phyloP scores from a whole-genome alignment of 2,329 filamentous ascomycete genomes.

The Stachybotrys elegans region DNA sequence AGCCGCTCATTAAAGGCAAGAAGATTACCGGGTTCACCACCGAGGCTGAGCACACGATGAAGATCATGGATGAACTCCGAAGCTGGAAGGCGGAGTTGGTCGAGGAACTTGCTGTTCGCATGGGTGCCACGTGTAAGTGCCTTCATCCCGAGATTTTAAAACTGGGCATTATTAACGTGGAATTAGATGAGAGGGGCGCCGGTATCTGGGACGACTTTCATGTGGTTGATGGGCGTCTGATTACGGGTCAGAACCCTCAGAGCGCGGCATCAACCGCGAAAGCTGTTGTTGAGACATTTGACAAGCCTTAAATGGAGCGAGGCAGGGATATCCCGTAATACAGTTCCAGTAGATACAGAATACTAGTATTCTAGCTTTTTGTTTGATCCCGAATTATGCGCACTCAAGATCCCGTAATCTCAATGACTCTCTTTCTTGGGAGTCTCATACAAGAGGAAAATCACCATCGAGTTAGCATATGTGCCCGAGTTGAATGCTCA shows the following conservation, averaged over 20 bases:
- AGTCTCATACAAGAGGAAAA: no score
- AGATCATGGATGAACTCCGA: constrained; percentile 23
- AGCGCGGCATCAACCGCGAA: constrained; percentile 32
- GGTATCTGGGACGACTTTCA: constrained; percentile 24
- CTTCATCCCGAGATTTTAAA: no score
- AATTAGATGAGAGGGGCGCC: constrained; percentile 4
- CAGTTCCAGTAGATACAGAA: no score
- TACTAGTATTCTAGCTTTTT: no score
- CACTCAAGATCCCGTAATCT: no score
- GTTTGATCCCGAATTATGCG: no score
- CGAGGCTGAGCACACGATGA: constrained; percentile 28
- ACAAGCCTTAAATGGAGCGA: no score
- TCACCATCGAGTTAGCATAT: no score
- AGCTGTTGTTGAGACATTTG: constrained; percentile 31
- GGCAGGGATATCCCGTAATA: no score
- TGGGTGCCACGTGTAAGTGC: constrained; percentile 26
- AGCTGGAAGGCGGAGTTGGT: constrained; percentile 25
- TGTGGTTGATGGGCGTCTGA: constrained; percentile 28
- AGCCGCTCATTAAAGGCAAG: constrained; percentile 31
- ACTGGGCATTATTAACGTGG: no score
- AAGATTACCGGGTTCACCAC: constrained; percentile 34
- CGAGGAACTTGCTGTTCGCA: constrained; percentile 23
- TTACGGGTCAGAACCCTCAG: constrained; percentile 36
- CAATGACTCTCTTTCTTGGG: no score
- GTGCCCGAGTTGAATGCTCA: no score